phyloP scores from a whole-genome alignment of 345 rosid species.

The Citropsis articulata region DNA sequence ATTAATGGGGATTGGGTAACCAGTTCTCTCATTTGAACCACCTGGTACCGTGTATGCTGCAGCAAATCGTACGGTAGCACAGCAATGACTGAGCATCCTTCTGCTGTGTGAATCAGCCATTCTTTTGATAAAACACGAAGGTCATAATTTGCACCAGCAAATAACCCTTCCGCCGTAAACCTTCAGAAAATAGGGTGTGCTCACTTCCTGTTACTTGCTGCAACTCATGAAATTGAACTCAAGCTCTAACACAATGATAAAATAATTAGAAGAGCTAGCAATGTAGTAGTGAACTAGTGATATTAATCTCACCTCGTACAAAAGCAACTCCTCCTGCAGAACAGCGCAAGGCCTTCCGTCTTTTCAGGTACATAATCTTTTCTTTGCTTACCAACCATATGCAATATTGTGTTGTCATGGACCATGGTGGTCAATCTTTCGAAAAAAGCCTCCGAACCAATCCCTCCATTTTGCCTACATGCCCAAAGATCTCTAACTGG shows the following conservation, averaged over 20 bases:
- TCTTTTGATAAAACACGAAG: constrained; percentile 10
- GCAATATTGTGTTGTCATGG: constrained; percentile 21
- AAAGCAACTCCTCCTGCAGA: constrained; percentile 19
- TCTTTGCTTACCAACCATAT: constrained; percentile 6
- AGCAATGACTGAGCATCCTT: constrained; percentile 20
- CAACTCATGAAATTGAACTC: no score
- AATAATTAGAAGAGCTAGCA: no score
- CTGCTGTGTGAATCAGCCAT: constrained; percentile 21
- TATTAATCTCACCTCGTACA: constrained; percentile 23
- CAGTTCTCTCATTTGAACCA: constrained; percentile 17
- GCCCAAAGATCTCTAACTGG: constrained; percentile 12
- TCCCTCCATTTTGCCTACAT: neutral
- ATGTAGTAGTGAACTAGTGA: no score
- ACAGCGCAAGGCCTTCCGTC: constrained; percentile 20
- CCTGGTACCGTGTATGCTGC: constrained; percentile 29
- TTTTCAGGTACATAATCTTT: neutral
- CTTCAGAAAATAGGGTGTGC: neutral
- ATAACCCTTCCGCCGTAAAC: neutral
- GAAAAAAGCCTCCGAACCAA: neutral
- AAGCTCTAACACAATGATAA: no score
- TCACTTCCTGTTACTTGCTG: constrained; percentile 6
- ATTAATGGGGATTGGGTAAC: constrained; percentile 14
- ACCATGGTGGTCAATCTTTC: constrained; percentile 11
- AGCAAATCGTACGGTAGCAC: constrained; percentile 28
- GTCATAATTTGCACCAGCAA: neutral